Evolutionary conservation across 192 early-diverging fungal species (phyloP), one percentile per base, ranked within the genome.

Genomic region (Coemansia sp.): DNA sequence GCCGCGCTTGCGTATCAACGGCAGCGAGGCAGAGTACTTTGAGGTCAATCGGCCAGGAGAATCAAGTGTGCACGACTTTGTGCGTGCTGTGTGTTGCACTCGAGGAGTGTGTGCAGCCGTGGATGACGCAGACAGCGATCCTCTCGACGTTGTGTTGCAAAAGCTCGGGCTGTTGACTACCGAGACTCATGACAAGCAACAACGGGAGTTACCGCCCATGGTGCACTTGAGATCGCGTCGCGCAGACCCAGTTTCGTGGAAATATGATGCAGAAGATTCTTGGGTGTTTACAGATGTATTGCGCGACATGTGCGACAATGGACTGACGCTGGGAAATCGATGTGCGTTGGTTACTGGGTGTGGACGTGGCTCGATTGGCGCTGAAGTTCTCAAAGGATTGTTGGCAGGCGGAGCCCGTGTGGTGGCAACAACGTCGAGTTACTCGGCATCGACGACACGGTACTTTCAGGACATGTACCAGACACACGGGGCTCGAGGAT

Each of bases 381-480:
- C 91, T n/a, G 89, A 94, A 61, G 84, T 97, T 27, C 82, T 97
- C 61, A 91, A 93, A 78, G 92, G 89, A 19, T 76, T 95, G 38
- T 75, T 97, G 9, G 90, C 88, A 25, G 91, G 91, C 64, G 95
- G 95, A 59, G 92, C 91, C 50, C 81, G 87, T 65, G 93, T 95
- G 23, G 79, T 97, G 60, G 93, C 91, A 6, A 97, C 95, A 10
- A 97, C 95, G 35, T 95, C 94, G 4, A 87, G 92, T 57, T 95
- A 92, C 84, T 93, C 88, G 66, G 86, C 84, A 55, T 68, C 80
- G 1, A 88, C 85, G 11, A 91, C 89, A 27, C 88, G 92, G 76
- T 94, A 91, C 71, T 98, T 91, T 85, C 90, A 91, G 58, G 75
- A 83, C 43, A 89, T 98, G 59, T 98, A 93, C 84, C 88, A 95